phyloP scores from a whole-genome alignment of 2,329 filamentous ascomycete species.

The Calonectria naviculata region DNA sequence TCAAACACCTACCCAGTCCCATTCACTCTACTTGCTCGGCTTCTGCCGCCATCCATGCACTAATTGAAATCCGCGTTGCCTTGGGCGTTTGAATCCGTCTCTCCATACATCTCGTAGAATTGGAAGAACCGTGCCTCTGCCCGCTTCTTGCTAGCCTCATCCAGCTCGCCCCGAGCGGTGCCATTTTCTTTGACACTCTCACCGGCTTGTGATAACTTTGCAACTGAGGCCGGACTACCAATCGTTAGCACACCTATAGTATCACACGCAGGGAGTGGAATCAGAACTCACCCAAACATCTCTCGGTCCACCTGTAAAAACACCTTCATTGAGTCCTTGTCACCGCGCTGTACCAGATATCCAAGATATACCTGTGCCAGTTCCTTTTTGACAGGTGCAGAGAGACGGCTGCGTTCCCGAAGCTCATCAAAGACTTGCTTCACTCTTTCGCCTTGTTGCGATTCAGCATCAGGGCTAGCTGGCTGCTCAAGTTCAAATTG shows the following conservation, averaged over 20 bases:
- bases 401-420: constrained; percentile 77
- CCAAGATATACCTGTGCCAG: constrained; percentile 82
- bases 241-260: constrained; percentile 26
- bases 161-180: constrained; percentile 55
- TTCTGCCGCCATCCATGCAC: background rate
- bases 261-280: background rate
- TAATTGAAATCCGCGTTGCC: constrained; percentile 66
- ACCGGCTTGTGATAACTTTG: constrained; percentile 51
- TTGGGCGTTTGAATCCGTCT: constrained; percentile 58
- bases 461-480: constrained; percentile 71
- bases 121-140: constrained; percentile 63
- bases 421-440: constrained; percentile 84
- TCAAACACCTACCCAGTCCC: constrained; percentile 11
- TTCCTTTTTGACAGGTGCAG: constrained; percentile 75
- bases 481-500: constrained; percentile 90
- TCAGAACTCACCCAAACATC: constrained; percentile 78
- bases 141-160: constrained; percentile 61
- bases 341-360: constrained; percentile 86
- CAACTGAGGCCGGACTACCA: constrained; percentile 58
- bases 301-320: constrained; percentile 87
- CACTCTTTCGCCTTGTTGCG: constrained; percentile 76
- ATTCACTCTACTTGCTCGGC: background rate
- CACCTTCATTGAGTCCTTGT: constrained; percentile 85
- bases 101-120: constrained; percentile 64
- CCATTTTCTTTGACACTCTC: constrained; percentile 59